Conservation (phyloP, 2,329 filamentous ascomycete genomes). For the Sporothrix euskadiensis region DNA sequence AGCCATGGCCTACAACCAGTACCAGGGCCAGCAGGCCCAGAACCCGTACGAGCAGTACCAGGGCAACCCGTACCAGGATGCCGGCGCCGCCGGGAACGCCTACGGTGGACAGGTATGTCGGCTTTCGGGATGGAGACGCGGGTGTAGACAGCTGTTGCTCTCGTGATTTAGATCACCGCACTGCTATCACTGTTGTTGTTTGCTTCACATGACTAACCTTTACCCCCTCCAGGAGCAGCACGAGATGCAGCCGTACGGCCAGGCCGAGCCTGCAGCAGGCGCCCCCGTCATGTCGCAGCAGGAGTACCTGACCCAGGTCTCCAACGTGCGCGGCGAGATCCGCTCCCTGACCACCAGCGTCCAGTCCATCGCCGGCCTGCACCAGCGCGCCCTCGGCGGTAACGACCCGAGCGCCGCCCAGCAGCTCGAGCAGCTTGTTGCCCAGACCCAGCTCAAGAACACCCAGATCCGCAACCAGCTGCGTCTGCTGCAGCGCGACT, state of each 20-base stretch:
- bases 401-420: conserved; percentile 57
- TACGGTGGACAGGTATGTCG: conserved; percentile 41
- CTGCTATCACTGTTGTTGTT: not conserved
- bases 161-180: not conserved
- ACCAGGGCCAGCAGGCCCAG: conserved; percentile 40
- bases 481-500: conserved; percentile 71
- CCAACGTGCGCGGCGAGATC: conserved; percentile 67
- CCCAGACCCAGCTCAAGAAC: conserved; percentile 71
- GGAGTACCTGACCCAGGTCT: conserved; percentile 69
- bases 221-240: conserved; percentile 46
- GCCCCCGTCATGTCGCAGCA: conserved; percentile 56
- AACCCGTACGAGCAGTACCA: conserved; percentile 35
- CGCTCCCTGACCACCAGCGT: conserved; percentile 66
- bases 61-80: conserved; percentile 65
- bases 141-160: not conserved
- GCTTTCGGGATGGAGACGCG: not conserved
- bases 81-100: conserved; percentile 49
- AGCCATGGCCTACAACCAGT: conserved; percentile 63
- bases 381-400: conserved; percentile 70
- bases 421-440: conserved; percentile 66
- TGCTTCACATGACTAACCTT: not conserved
- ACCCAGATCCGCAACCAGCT: conserved; percentile 77
- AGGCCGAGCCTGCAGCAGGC: conserved; percentile 32
- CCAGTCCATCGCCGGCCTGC: conserved; percentile 65
- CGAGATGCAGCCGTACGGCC: conserved; percentile 51